Evolutionary conservation across 805 yeast species (phyloP).

Genomic region (Ogataea dorogensis): DNA sequence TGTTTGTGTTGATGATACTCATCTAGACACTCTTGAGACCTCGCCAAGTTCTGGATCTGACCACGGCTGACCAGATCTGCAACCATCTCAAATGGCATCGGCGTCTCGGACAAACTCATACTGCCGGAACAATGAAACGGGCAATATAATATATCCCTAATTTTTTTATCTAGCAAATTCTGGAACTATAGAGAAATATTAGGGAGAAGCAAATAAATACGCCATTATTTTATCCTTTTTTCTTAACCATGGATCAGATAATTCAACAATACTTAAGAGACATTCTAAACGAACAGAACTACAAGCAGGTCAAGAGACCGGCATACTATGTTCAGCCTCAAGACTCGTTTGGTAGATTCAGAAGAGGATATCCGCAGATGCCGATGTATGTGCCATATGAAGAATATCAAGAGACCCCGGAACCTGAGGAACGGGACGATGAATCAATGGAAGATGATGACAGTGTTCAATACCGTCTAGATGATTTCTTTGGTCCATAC

Average conservation of each 20-base stretch:
- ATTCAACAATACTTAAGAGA: slow-evolving; percentile 21
- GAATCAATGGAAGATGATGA: slow-evolving; percentile 6
- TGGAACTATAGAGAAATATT: slow-evolving; percentile 4
- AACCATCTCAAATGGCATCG: slow-evolving; percentile 49
- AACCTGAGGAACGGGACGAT: slow-evolving; percentile 11
- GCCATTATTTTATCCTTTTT: background rate
- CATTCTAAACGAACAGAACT: slow-evolving; percentile 15
- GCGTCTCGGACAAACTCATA: slow-evolving; percentile 23
- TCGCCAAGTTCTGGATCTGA: slow-evolving; percentile 45
- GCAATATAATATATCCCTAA: background rate
- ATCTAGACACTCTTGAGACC: slow-evolving; percentile 45
- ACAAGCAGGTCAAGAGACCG: slow-evolving; percentile 8
- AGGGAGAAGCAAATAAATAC: slow-evolving; percentile 1
- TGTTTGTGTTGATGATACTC: slow-evolving; percentile 47
- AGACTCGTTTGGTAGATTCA: slow-evolving; percentile 1
- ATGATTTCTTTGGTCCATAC: slow-evolving; percentile 19
- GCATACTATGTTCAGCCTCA: slow-evolving; percentile 7
- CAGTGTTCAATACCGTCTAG: slow-evolving; percentile 19
- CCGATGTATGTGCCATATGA: slow-evolving; percentile 7
- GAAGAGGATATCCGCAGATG: slow-evolving; percentile 7
- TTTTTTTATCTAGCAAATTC: slow-evolving; percentile 8
- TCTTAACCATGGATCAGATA: slow-evolving; percentile 18
- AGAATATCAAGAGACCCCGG: slow-evolving; percentile 6
- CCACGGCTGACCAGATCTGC: slow-evolving; percentile 39
- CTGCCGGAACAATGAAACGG: background rate